Evolutionary conservation across 2,329 filamentous ascomycete species (phyloP).

Genomic region (Daldinia eschscholtzii): DNA sequence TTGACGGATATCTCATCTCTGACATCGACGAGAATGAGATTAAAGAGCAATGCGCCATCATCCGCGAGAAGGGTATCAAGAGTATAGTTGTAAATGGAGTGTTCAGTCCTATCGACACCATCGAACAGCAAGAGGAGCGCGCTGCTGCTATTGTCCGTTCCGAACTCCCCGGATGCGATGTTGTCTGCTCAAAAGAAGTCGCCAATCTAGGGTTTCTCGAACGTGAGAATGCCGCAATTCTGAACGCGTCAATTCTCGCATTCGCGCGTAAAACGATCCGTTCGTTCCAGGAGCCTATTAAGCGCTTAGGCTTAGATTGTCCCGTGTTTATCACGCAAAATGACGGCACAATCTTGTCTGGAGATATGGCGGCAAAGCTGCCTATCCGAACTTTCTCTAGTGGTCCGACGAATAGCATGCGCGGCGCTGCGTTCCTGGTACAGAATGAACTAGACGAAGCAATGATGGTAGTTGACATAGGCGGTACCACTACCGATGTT

Average conservation of each 20-base stretch:
- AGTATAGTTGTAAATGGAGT: constrained; percentile 64
- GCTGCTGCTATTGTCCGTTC: constrained; percentile 58
- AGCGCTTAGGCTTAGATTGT: constrained; percentile 62
- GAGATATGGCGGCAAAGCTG: constrained; percentile 64
- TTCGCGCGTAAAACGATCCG: constrained; percentile 70
- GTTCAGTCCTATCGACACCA: constrained; percentile 66
- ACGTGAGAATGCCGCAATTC: constrained; percentile 73
- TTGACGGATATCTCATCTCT: constrained; percentile 63
- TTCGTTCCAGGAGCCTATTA: constrained; percentile 66
- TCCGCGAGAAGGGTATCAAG: constrained; percentile 59
- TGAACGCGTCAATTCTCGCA: constrained; percentile 72
- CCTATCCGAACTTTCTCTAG: constrained; percentile 73
- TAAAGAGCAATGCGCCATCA: constrained; percentile 54
- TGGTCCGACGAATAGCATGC: constrained; percentile 74
- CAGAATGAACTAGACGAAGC: constrained; percentile 54
- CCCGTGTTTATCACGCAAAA: constrained; percentile 74
- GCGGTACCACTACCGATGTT: constrained; percentile 75
- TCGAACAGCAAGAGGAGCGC: constrained; percentile 63
- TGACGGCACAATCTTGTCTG: constrained; percentile 71
- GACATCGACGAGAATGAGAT: constrained; percentile 60
- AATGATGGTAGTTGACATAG: constrained; percentile 74
- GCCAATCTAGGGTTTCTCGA: constrained; percentile 69
- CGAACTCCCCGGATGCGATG: constrained; percentile 57
- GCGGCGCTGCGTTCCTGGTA: constrained; percentile 71
- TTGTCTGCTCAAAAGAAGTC: constrained; percentile 65